Evolutionary conservation across 1,139 yeast genomes (phyloP), one percentile per base, ranked within the genome.

Genomic region (Yamadazyma kanchanaburiensis): DNA sequence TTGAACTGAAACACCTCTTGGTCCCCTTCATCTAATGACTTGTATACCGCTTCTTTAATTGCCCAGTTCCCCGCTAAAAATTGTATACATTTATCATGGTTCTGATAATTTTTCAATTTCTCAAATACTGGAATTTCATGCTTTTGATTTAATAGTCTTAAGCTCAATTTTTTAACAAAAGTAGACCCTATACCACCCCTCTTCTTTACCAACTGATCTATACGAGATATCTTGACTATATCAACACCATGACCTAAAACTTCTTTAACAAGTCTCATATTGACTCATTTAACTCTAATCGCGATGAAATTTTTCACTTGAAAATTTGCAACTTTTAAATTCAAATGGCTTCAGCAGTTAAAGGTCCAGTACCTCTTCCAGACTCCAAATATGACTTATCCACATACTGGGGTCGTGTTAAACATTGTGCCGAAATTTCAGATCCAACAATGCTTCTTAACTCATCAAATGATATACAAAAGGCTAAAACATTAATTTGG

Each of bases 341-440:
- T 12, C 16, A 16, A 12, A 25, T 87, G 96, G 95, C 96, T 2
- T 84, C 95, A 11, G 78, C 95, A 5, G 74, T 87, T 26, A 78
- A 88, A 6, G 96, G 96, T 11, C 77, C 83, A 9, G 74, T 85
- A 25, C 69, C 83, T 1, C 65, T 88, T 22, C 96, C 96, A 4
- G 78, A 70, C 37, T 86, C 96, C 9, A 74, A 70, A 39, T 83
- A 78, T 57, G 95, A 91, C 55, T 64, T 89, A 24, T 48, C 72
- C 34, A 78, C 96, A 0, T 91, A 91, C 58, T 74, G 85, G 81
- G 98, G 98, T 10, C 74, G 98, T 47, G 97, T 91, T 31, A 76
- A 77, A 52, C 97, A 91, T 53, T 86, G 96, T 58, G 88, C 95
- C 8, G 94, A 83, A 42, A 83, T 91, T 34, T 80, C 95, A 1